A percentile compares a stretch with the other conserved stretches of the same genome.
Conservation (phyloP, 768 basidiomycete genomes). For the Crassisporium funariophilum region DNA sequence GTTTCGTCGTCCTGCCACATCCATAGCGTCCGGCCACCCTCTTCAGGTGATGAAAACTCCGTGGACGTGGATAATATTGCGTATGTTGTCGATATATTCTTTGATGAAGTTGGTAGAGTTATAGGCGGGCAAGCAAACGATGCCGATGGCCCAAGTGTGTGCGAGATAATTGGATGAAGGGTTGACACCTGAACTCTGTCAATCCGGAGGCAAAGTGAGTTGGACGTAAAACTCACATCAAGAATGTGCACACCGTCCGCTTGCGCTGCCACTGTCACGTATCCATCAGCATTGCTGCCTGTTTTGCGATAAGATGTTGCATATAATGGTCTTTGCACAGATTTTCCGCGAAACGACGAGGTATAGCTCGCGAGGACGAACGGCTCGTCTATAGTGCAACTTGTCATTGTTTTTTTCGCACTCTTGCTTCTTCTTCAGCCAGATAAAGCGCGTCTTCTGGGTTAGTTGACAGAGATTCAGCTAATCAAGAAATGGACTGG, state of each 20-base stretch:
- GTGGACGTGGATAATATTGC: slow-evolving; percentile 52
- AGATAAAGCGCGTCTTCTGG: slow-evolving; percentile 3
- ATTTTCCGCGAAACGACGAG: slow-evolving; percentile 21
- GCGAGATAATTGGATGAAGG: slow-evolving; percentile 66
- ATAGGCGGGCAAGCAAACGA: slow-evolving; percentile 62
- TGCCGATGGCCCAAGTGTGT: slow-evolving; percentile 69
- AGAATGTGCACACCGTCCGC: slow-evolving; percentile 76
- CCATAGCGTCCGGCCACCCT: slow-evolving; percentile 56
- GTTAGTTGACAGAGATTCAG: no score
- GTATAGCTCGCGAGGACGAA: slow-evolving; percentile 41
- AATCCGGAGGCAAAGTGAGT: slow-evolving; percentile 4
- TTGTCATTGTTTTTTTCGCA: slow-evolving; percentile 21
- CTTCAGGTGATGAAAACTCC: slow-evolving; percentile 38
- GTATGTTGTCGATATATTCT: slow-evolving; percentile 53
- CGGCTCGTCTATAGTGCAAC: slow-evolving; percentile 34
- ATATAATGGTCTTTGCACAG: slow-evolving; percentile 29
- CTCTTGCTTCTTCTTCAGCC: slow-evolving; percentile 4
- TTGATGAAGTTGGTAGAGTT: slow-evolving; percentile 37
- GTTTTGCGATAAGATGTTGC: slow-evolving; percentile 19
- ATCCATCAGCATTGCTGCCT: slow-evolving; percentile 48
- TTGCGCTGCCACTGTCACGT: slow-evolving; percentile 69
- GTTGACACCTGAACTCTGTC: slow-evolving; percentile 49
- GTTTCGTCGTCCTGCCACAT: slow-evolving; percentile 57
- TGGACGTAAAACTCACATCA: slow-evolving; percentile 51
- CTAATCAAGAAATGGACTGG: no score